A percentile compares a stretch with the other conserved stretches of the same genome.
phyloP scores from a whole-genome alignment of 257 asterid genomes.

The Linaria vulgaris region DNA sequence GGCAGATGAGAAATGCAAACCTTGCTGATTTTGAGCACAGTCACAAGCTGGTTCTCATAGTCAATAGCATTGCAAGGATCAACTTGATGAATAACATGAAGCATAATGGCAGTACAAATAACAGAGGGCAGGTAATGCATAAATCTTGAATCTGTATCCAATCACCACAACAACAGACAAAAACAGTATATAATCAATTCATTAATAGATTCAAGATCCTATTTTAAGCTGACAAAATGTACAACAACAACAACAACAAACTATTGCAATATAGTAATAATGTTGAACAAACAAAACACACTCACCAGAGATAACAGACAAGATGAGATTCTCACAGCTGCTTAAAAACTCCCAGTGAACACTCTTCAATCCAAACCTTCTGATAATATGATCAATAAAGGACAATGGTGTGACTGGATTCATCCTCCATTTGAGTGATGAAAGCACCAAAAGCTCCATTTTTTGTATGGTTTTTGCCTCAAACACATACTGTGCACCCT shows the following conservation, averaged over 20 bases:
- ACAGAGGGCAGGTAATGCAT: constrained; percentile 58
- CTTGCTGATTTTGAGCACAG: constrained; percentile 55
- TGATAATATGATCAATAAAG: constrained; percentile 55
- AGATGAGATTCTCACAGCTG: constrained; percentile 51
- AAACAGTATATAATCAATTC: neutral
- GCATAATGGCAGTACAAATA: constrained; percentile 65
- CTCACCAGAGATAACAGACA: constrained; percentile 51
- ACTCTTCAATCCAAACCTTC: constrained; percentile 51
- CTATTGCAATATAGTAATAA: too few species aligned
- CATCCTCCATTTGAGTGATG: constrained; percentile 73
- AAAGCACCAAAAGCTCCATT: constrained; percentile 75
- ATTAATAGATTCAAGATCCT: neutral
- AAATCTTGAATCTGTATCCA: constrained; percentile 53
- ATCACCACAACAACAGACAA: constrained; percentile 2
- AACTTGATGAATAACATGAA: constrained; percentile 54
- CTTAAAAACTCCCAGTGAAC: constrained; percentile 53
- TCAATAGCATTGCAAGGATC: constrained; percentile 50
- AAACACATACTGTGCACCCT: constrained; percentile 47
- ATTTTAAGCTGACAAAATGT: too few species aligned
- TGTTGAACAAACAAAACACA: too few species aligned
- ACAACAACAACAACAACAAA: too few species aligned
- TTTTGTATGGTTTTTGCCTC: constrained; percentile 70
- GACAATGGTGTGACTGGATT: constrained; percentile 76
- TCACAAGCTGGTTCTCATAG: constrained; percentile 54
- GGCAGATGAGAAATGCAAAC: constrained; percentile 31